Conservation (phyloP, 176 grass and related monocot genomes). For the Avena insularis region DNA sequence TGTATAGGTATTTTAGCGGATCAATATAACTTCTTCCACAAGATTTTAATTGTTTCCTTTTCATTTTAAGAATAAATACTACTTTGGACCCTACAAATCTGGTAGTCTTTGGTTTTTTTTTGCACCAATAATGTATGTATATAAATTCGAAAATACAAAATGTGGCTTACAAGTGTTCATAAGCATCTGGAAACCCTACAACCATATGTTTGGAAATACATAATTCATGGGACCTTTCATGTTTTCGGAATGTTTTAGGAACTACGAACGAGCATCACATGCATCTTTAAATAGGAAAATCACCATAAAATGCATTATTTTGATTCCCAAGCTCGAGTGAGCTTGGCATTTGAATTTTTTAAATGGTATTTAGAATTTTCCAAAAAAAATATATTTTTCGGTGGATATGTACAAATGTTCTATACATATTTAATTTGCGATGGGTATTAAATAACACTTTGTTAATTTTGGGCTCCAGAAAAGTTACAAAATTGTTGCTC, state of each 20-base stretch:
- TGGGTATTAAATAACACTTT: no score
- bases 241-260: not conserved
- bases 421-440: no score
- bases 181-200: not conserved
- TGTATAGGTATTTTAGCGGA: slow-evolving; percentile 40
- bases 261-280: not conserved
- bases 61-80: not conserved
- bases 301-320: not conserved
- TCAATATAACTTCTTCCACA: slow-evolving; percentile 1
- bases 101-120: not conserved
- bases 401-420: not conserved
- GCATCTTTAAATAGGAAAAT: not conserved
- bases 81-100: not conserved
- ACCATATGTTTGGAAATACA: not conserved
- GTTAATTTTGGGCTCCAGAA: no score
- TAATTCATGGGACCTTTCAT: not conserved
- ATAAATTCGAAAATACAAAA: not conserved
- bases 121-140: not conserved
- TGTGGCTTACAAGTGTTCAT: not conserved
- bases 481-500: not conserved
- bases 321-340: not conserved
- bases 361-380: not conserved
- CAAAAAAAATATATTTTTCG: not conserved
- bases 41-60: not conserved
- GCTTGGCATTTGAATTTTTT: no score